Percentiles rank a stretch among this genome's conserved stretches.
phyloP scores from a whole-genome alignment of 345 rosid species.

The Xanthoceras sorbifolium region DNA sequence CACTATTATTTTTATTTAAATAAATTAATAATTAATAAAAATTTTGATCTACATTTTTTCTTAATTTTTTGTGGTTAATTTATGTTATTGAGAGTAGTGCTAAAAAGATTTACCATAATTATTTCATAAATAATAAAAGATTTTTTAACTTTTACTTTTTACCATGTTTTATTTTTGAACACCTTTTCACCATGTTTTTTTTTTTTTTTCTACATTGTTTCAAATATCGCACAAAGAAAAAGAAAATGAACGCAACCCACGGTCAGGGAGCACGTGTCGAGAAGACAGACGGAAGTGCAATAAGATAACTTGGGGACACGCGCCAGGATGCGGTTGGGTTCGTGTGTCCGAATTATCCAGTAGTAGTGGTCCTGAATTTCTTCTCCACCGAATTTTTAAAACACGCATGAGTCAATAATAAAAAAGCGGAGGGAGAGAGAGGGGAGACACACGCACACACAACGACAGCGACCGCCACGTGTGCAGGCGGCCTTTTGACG shows the following conservation, averaged over 20 bases:
- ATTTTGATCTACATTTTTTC: too few relatives aligned
- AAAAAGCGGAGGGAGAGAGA: slow-evolving; percentile 29
- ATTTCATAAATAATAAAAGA: too few relatives aligned
- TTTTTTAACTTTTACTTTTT: too few relatives aligned
- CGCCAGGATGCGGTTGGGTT: slow-evolving; percentile 16
- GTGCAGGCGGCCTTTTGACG: slow-evolving; percentile 38
- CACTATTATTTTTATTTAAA: too few relatives aligned
- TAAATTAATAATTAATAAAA: too few relatives aligned
- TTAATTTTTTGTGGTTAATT: too few relatives aligned
- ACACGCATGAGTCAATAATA: slow-evolving; percentile 14
- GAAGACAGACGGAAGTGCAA: not conserved
- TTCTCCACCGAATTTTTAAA: slow-evolving; percentile 17
- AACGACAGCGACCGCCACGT: slow-evolving; percentile 43
- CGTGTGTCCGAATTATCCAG: not conserved
- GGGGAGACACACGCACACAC: not conserved
- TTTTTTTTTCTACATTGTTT: too few relatives aligned
- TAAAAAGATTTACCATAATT: too few relatives aligned
- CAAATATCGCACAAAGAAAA: not conserved
- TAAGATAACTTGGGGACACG: too few relatives aligned
- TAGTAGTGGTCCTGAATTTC: slow-evolving; percentile 1
- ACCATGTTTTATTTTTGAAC: not conserved
- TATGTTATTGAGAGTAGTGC: too few relatives aligned
- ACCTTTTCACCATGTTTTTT: not conserved
- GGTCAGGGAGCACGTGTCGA: slow-evolving; percentile 1
- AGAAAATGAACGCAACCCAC: not conserved